A percentile compares a stretch with the other conserved stretches of the same genome.
phyloP scores from a whole-genome alignment of 192 early-diverging fungal species.

The Mortierella antarctica region DNA sequence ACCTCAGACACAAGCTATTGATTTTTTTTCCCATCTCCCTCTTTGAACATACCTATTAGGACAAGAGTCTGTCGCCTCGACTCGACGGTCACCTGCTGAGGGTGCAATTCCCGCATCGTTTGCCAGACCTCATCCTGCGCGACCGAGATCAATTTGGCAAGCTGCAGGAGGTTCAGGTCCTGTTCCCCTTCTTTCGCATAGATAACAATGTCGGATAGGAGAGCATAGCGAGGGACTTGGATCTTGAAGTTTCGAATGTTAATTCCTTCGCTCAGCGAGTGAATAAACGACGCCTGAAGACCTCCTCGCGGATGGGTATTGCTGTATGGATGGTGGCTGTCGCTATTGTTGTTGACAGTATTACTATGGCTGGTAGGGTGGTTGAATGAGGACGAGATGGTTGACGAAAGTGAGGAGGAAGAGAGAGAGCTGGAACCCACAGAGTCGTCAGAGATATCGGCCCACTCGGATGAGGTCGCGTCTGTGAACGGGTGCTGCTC shows the following conservation, averaged over 20 bases:
- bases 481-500: neutral
- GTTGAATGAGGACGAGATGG: neutral
- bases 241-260: conserved; percentile 68
- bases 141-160: conserved; percentile 53
- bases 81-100: conserved; percentile 30
- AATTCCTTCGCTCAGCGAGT: conserved; percentile 56
- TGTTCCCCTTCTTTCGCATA: conserved; percentile 55
- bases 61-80: conserved; percentile 56
- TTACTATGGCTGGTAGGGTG: neutral
- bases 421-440: no score
- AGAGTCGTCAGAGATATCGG: no score
- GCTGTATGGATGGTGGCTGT: neutral
- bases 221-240: conserved; percentile 61
- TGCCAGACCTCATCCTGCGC: conserved; percentile 55
- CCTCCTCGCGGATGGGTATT: neutral
- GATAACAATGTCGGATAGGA: conserved; percentile 60
- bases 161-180: conserved; percentile 26
- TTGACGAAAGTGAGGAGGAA: no score
- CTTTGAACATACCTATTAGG: conserved; percentile 53
- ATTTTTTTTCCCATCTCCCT: neutral
- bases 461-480: no score
- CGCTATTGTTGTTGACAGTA: conserved; percentile 9
- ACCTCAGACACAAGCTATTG: neutral
- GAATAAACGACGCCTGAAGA: conserved; percentile 25
- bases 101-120: conserved; percentile 42